Conservation (phyloP, 1,284 basidiomycete species). For the Fomitopsis pinicola region DNA sequence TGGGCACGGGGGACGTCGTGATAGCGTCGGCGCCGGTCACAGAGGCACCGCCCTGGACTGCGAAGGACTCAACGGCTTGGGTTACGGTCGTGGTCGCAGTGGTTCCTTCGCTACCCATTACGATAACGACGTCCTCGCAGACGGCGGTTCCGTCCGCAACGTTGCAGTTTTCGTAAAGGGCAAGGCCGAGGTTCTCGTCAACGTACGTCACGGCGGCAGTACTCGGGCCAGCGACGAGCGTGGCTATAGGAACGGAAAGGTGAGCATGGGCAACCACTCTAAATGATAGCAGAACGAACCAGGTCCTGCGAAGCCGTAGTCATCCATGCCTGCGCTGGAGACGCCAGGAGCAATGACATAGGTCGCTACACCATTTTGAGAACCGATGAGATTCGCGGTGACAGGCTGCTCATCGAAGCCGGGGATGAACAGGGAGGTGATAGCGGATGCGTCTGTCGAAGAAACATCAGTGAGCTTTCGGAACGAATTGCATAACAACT, state of each 20-base stretch:
- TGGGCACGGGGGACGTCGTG: slow-evolving; percentile 1
- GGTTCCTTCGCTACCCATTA: slow-evolving; percentile 1
- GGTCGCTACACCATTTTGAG: slow-evolving; percentile 35
- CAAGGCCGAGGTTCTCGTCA: slow-evolving; percentile 9
- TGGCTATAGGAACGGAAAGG: slow-evolving; percentile 15
- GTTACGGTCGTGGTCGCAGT: slow-evolving; percentile 7
- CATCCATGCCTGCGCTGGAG: slow-evolving; percentile 28
- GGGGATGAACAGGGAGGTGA: slow-evolving; percentile 39
- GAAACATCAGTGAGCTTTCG: background rate
- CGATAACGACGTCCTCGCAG: slow-evolving; percentile 19
- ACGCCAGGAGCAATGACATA: slow-evolving; percentile 35
- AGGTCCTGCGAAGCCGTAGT: slow-evolving; percentile 32
- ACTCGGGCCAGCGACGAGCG: slow-evolving; percentile 24
- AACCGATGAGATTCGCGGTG: slow-evolving; percentile 35
- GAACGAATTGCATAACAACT: background rate
- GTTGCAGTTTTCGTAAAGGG: slow-evolving; percentile 21
- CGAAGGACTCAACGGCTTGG: slow-evolving; percentile 20
- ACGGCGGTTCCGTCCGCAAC: slow-evolving; percentile 20
- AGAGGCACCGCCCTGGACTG: slow-evolving; percentile 18
- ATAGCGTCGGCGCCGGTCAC: slow-evolving; percentile 4
- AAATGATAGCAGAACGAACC: slow-evolving; percentile 24
- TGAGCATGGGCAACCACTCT: background rate
- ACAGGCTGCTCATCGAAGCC: slow-evolving; percentile 41
- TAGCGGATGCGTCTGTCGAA: slow-evolving; percentile 16
- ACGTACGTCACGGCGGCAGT: slow-evolving; percentile 22